Evolutionary conservation across 768 basidiomycete genomes (phyloP).

Genomic region (Paxillus involutus): DNA sequence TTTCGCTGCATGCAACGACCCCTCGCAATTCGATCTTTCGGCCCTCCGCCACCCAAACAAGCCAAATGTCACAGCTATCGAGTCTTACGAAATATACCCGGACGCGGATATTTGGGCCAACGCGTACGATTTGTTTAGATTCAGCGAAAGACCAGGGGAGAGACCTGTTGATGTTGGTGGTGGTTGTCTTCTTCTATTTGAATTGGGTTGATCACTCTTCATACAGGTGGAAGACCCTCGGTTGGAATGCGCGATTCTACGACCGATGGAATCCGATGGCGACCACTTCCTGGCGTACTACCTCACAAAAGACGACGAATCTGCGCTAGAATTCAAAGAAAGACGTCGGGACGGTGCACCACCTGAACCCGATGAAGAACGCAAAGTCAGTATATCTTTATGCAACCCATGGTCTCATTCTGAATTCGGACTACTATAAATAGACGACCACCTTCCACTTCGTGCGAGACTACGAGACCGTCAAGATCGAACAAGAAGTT

Average conservation of each 20-base stretch:
- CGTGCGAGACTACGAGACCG: slow-evolving; percentile 83
- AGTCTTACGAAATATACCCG: slow-evolving; percentile 81
- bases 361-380: slow-evolving; percentile 50
- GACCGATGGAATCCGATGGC: slow-evolving; percentile 86
- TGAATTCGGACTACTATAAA: neutral
- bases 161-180: slow-evolving; percentile 59
- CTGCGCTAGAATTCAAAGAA: slow-evolving; percentile 65
- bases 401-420: neutral
- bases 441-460: slow-evolving; percentile 74
- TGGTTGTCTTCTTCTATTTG: neutral
- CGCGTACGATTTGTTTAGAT: slow-evolving; percentile 84
- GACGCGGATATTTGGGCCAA: slow-evolving; percentile 89
- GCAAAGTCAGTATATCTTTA: slow-evolving; percentile 43
- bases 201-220: neutral
- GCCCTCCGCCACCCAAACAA: slow-evolving; percentile 78
- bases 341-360: slow-evolving; percentile 43
- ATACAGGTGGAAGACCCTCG: slow-evolving; percentile 72
- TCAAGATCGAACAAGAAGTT: slow-evolving; percentile 84
- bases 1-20: slow-evolving; percentile 54
- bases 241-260: slow-evolving; percentile 80
- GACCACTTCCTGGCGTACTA: slow-evolving; percentile 89
- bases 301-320: slow-evolving; percentile 73
- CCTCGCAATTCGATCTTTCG: slow-evolving; percentile 58
- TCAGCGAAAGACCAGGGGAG: slow-evolving; percentile 86
- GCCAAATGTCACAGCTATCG: slow-evolving; percentile 68